These are phyloP conservation scores for Pyrenophora graminea DNA, from an alignment of 2,329 filamentous ascomycete genomes.

Conservation along the genomic window DNA sequence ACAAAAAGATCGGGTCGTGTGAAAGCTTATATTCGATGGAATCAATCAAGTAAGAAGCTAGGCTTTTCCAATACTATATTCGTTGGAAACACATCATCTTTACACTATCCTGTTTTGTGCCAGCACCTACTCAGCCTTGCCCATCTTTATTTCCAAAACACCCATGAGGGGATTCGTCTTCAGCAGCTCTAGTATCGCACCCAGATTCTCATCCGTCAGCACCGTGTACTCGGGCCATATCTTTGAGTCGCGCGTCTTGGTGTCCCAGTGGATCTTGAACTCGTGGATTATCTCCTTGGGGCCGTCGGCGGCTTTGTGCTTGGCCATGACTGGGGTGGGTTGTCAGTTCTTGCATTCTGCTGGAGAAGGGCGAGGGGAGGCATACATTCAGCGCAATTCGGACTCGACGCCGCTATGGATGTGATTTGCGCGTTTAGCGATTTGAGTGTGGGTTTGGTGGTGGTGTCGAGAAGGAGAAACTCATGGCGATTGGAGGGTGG, in stretches of 20 bases:
- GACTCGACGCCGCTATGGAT: constrained; percentile 21
- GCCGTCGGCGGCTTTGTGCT: constrained; percentile 34
- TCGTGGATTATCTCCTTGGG: constrained; percentile 34
- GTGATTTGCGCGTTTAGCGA: constrained; percentile 40
- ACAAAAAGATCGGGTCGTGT: no score
- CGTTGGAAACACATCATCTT: background rate
- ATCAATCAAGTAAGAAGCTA: background rate
- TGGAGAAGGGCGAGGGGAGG: background rate
- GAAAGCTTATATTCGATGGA: no score
- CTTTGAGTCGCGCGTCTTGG: constrained; percentile 32
- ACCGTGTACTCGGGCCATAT: constrained; percentile 44
- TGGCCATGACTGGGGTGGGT: constrained; percentile 31
- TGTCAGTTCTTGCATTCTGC: background rate
- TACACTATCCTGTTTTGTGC: background rate
- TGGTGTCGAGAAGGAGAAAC: constrained; percentile 33
- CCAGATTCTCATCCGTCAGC: constrained; percentile 38
- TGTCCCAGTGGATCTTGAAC: constrained; percentile 39
- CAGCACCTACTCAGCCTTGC: constrained; percentile 25
- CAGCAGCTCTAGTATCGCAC: constrained; percentile 36
- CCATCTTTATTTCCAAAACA: constrained; percentile 41
- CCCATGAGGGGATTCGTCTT: constrained; percentile 30
- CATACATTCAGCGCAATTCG: constrained; percentile 41
- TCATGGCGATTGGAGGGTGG: constrained; percentile 42
- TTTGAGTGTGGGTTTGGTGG: constrained; percentile 31
- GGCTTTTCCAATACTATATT: background rate